phyloP scores from a whole-genome alignment of 805 yeast species.

The Candida andamanensis region DNA sequence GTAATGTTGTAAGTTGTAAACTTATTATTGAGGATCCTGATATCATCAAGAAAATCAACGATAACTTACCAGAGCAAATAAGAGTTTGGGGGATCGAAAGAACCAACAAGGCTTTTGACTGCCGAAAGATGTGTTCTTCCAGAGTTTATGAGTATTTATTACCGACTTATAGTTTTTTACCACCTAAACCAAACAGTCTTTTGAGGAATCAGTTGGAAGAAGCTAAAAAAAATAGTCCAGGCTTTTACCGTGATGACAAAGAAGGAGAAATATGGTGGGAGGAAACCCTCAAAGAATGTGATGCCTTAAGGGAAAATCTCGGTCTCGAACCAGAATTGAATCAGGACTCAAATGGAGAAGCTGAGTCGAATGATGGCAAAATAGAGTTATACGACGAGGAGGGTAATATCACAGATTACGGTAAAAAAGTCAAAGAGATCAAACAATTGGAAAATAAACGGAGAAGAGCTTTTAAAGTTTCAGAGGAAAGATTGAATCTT shows the following conservation, averaged over 20 bases:
- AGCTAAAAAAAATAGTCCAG: slow-evolving; percentile 52
- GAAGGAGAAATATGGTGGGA: slow-evolving; percentile 80
- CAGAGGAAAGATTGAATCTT: slow-evolving; percentile 52
- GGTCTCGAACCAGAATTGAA: slow-evolving; percentile 1
- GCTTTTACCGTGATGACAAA: slow-evolving; percentile 51
- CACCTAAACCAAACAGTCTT: slow-evolving; percentile 77
- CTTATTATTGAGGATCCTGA: slow-evolving; percentile 79
- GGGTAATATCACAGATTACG: slow-evolving; percentile 30
- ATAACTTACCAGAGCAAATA: slow-evolving; percentile 74
- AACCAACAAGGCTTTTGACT: slow-evolving; percentile 86
- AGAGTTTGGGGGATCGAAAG: slow-evolving; percentile 91
- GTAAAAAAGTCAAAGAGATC: slow-evolving; percentile 34
- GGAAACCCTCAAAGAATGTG: slow-evolving; percentile 24
- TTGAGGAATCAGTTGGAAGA: slow-evolving; percentile 56
- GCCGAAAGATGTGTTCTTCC: slow-evolving; percentile 93
- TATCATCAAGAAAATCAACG: slow-evolving; percentile 68
- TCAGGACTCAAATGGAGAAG: slow-evolving; percentile 2
- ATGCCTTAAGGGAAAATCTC: slow-evolving; percentile 5
- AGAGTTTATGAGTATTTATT: slow-evolving; percentile 89
- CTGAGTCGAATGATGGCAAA: neutral
- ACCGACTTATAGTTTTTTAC: slow-evolving; percentile 86
- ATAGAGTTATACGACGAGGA: slow-evolving; percentile 23
- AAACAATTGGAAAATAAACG: slow-evolving; percentile 61
- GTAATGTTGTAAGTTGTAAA: slow-evolving; percentile 81
- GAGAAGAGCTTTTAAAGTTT: slow-evolving; percentile 66